Evolutionary conservation across 2,329 filamentous ascomycete genomes (phyloP).

Genomic region (Colletotrichum tamarilloi): DNA sequence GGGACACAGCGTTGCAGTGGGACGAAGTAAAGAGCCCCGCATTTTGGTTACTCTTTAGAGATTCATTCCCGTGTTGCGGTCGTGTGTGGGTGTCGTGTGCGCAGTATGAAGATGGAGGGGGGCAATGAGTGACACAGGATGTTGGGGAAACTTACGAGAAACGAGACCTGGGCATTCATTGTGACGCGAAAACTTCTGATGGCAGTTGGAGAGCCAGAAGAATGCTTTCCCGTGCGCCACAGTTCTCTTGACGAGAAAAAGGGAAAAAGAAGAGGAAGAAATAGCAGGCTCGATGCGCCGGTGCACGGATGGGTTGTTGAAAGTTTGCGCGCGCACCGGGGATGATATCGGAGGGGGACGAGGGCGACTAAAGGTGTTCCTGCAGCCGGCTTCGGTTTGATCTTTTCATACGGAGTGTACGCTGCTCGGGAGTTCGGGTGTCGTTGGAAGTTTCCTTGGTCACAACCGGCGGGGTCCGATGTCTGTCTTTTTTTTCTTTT

Average conservation of each 20-base stretch:
- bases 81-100: not conserved
- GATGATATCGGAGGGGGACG: constrained; percentile 14
- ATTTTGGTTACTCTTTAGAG: constrained; percentile 22
- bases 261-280: not conserved
- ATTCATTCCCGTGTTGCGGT: not conserved
- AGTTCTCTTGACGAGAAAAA: not conserved
- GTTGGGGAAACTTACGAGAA: constrained; percentile 50
- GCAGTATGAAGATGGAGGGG: not conserved
- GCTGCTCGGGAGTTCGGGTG: constrained; percentile 6
- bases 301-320: constrained; percentile 9
- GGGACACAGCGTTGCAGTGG: constrained; percentile 13
- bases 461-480: not conserved
- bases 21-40: constrained; percentile 20
- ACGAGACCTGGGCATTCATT: constrained; percentile 69
- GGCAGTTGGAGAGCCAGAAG: constrained; percentile 1
- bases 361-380: not conserved
- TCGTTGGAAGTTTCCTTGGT: not conserved
- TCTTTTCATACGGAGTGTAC: not conserved
- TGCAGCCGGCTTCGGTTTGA: constrained; percentile 17
- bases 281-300: constrained; percentile 11
- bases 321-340: constrained; percentile 1
- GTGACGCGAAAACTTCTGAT: constrained; percentile 37
- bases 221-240: not conserved
- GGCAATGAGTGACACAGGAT: not conserved
- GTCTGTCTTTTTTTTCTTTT: not conserved